These are phyloP conservation scores for Cryphonectria nitschkei DNA, from an alignment of 2,329 filamentous ascomycete genomes.

Conservation along the genomic window DNA sequence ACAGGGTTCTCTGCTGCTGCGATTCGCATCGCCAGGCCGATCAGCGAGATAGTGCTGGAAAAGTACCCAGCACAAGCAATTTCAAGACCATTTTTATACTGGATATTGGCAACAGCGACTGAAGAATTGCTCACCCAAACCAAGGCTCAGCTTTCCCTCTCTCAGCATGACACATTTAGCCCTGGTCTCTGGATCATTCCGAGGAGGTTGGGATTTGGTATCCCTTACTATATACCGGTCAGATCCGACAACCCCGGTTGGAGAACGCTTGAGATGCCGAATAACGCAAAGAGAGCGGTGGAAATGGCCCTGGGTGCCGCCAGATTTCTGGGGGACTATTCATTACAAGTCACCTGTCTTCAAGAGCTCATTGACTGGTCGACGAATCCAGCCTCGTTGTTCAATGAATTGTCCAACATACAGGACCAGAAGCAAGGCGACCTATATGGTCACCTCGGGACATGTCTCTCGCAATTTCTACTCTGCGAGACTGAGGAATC, in stretches of 20 bases:
- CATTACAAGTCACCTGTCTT: neutral
- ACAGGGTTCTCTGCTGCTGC: neutral
- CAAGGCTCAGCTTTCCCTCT: neutral
- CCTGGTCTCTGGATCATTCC: neutral
- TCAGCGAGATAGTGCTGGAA: neutral
- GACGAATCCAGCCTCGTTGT: neutral
- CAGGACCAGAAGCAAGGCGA: slow-evolving; percentile 1
- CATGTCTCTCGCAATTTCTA: slow-evolving; percentile 1
- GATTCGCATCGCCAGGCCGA: neutral
- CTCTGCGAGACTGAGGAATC: neutral
- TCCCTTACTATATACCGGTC: slow-evolving; percentile 6
- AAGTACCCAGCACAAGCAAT: neutral
- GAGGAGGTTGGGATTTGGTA: neutral
- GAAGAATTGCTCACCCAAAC: neutral
- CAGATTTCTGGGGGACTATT: neutral
- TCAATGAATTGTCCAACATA: slow-evolving; percentile 5
- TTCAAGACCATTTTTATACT: slow-evolving; percentile 1
- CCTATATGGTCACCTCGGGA: neutral
- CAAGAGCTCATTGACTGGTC: neutral
- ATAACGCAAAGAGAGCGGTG: neutral
- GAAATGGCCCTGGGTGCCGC: neutral
- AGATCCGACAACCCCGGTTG: slow-evolving; percentile 3
- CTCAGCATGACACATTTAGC: neutral
- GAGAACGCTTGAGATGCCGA: neutral
- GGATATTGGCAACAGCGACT: slow-evolving; percentile 1